Evolutionary conservation across 805 yeast species (phyloP), one percentile per base, ranked within the genome.

Genomic region (Wickerhamomyces strasburgensis): DNA sequence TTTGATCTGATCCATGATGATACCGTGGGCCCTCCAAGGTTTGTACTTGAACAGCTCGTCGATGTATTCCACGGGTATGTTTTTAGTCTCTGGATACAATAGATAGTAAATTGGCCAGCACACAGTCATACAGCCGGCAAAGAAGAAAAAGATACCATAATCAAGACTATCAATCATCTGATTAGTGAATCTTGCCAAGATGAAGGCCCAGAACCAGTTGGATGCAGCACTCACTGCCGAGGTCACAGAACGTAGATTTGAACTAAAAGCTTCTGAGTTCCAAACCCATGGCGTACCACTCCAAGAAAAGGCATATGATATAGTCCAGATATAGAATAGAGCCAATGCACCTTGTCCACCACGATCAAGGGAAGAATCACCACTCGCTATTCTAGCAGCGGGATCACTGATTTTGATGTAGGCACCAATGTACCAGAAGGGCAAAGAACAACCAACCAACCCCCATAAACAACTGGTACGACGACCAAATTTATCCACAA

Each of bases 121-220:
- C 9, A 44, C 39, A 10, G 33, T 33, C 48, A 44, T 44, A 31
- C 43, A 34, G 2, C 26, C 36, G 1, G 43, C 48, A 35, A 46
- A 46, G 45, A 72, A 60, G 46, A 69, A 66, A 49, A 67, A 70
- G 28, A 67, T 58, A 18, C 72, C 73, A 48, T 64, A 71, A 4
- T 63, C 61, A 56, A 70, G 68, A 23, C 56, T 52, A 21, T 56
- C 55, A 33, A 70, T 61, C 58, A 72, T 71, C 42, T 70, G 56
- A 19, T 68, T 65, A 9, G 73, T 64, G 44, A 63, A 65, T 42
- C 72, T 59, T 5, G 72, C 72, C 57, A 70, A 64, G 39, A 71
- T 62, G 45, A 71, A 71, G 6, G 70, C 72, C 67, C 73, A 68
- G 46, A 68, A 64, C 76, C 76, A 70, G 37, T 68, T 66, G 19